phyloP scores from a whole-genome alignment of 164 flowering plant genomes.

The Nymphaea thermarum region DNA sequence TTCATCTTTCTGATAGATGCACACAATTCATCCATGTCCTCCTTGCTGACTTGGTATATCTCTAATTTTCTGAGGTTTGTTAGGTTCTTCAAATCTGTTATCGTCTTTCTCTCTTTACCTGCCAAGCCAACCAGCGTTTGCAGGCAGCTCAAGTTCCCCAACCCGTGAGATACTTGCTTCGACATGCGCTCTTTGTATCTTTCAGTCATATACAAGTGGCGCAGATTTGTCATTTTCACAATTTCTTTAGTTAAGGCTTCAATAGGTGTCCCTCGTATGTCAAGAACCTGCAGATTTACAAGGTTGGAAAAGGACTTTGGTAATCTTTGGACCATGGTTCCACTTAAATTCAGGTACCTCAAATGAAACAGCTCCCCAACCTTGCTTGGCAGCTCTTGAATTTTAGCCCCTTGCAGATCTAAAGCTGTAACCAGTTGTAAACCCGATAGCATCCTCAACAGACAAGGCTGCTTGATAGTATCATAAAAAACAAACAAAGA shows the following conservation, averaged over 20 bases:
- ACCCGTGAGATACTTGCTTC: conserved; percentile 15
- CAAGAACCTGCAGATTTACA: conserved; percentile 23
- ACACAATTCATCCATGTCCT: conserved; percentile 17
- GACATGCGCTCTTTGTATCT: neutral
- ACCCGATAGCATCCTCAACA: conserved; percentile 4
- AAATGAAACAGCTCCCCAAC: conserved; percentile 20
- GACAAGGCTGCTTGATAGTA: conserved; percentile 10
- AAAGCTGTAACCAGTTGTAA: conserved; percentile 22
- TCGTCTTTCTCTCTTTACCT: conserved; percentile 11
- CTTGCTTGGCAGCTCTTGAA: conserved; percentile 16
- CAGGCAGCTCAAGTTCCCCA: conserved; percentile 13
- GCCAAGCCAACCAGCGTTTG: conserved; percentile 22
- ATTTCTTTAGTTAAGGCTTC: conserved; percentile 18
- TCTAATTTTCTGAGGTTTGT: conserved; percentile 24
- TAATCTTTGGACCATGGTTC: conserved; percentile 20
- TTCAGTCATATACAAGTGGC: conserved; percentile 19
- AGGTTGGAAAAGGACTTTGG: conserved; percentile 31
- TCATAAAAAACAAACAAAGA: conserved; percentile 20
- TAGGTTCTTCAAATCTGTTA: conserved; percentile 16
- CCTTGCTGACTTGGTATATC: conserved; percentile 12
- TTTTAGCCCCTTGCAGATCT: conserved; percentile 18
- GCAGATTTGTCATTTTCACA: conserved; percentile 16
- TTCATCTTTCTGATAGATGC: conserved; percentile 22
- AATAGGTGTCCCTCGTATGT: conserved; percentile 20
- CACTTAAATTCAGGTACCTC: conserved; percentile 23